Base-by-base conservation (phyloP, 2,329 filamentous ascomycete genomes). In the Colletotrichum sublineola region DNA sequence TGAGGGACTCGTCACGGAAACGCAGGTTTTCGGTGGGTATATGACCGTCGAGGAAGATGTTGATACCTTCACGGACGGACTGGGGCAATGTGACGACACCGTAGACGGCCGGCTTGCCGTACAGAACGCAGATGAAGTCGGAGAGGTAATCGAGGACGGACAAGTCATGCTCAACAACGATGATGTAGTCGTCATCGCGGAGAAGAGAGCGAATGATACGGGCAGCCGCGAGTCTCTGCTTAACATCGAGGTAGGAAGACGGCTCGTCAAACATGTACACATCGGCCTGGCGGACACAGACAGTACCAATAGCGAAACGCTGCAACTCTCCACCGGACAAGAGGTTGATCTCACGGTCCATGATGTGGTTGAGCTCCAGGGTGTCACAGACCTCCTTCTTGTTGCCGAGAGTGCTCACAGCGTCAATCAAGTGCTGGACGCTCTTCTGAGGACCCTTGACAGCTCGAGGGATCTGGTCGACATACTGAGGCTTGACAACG, bases 251-350 rank as follows among this genome's bases (percentile, higher is more conserved):
- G 84, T 98, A 99, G 48, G 96, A 99, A 52, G 96, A 98, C 24
- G 97, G 97, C 86, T 99, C 96, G 83, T 99, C 96, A 79, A 99
- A 99, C 96, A 99, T 98, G 88, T 99, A 99, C 14, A 97, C 94
- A 82, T 99, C 96, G 77, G 96, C 96, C 79, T 97, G 91, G 82
- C 98, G 96, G 31, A 98, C 95, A 79, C 95, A 97, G 75, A 97
- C 95, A 63, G 96, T 94, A 79, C 94, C 96, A 77, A 99, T 98
- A 78, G 96, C 96, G 79, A 99, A 99, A 84, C 96, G 93, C 84
- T 99, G 96, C 80, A 99, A 89, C 84, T 99, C 97, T 88, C 96
- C 96, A 89, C 96, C 97, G 75, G 96, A 99, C 31, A 99, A 90
- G 46, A 94, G 89, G 77, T 89, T 91, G 77, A 99, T 93, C 75